phyloP scores from a whole-genome alignment of 208 protist genomes.

The Wallacemonas sp. region DNA sequence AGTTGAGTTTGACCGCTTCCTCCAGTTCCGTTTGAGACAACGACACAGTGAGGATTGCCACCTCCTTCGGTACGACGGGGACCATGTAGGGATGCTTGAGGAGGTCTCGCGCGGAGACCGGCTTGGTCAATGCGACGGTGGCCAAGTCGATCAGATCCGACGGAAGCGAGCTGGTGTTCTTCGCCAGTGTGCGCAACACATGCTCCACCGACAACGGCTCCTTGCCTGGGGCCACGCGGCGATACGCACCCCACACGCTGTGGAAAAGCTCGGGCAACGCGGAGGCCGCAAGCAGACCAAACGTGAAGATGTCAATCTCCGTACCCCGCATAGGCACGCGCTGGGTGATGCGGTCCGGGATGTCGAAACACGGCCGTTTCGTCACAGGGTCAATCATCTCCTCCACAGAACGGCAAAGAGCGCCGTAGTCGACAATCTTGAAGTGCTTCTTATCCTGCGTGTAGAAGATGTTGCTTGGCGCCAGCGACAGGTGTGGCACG shows the following conservation, averaged over 20 bases:
- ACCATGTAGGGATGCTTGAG: slow-evolving; percentile 59
- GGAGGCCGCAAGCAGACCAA: slow-evolving; percentile 74
- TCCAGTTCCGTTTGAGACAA: slow-evolving; percentile 44
- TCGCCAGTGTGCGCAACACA: slow-evolving; percentile 31
- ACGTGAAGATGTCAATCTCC: slow-evolving; percentile 65
- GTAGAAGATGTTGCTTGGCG: slow-evolving; percentile 80
- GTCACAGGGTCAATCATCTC: slow-evolving; percentile 36
- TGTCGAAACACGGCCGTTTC: slow-evolving; percentile 38
- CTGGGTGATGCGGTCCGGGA: slow-evolving; percentile 47
- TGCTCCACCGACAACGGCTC: slow-evolving; percentile 26
- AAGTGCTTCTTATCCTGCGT: slow-evolving; percentile 33
- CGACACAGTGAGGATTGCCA: slow-evolving; percentile 26
- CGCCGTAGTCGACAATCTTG: slow-evolving; percentile 72
- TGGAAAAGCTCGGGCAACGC: slow-evolving; percentile 44
- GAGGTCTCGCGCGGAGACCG: slow-evolving; percentile 33
- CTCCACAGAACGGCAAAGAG: slow-evolving; percentile 57
- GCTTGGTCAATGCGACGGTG: slow-evolving; percentile 34
- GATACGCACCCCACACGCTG: slow-evolving; percentile 40
- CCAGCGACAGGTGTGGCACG: slow-evolving; percentile 54
- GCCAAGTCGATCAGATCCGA: slow-evolving; percentile 54
- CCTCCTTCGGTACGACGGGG: slow-evolving; percentile 3
- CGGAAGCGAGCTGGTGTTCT: slow-evolving; percentile 20
- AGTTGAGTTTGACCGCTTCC: slow-evolving; percentile 39
- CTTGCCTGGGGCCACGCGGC: neutral
- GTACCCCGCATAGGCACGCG: slow-evolving; percentile 24